A percentile compares a stretch with the other conserved stretches of the same genome.
Conservation (phyloP, 2,329 filamentous ascomycete species). For the Fusarium zealandicum region DNA sequence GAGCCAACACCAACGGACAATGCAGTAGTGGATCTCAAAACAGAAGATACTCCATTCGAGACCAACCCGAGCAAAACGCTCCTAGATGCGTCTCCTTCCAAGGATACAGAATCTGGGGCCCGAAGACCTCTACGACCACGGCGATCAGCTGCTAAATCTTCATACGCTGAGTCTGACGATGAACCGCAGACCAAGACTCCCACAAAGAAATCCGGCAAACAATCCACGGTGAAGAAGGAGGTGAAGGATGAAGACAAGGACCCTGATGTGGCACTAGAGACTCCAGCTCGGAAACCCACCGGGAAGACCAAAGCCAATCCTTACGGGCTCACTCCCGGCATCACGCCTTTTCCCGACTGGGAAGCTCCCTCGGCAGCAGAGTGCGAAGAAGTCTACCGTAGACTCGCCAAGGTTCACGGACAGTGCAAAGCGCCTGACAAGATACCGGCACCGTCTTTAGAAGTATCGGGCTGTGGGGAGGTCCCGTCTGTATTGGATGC, state of each 20-base stretch:
- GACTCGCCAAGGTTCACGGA: slow-evolving; percentile 36
- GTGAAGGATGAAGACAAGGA: slow-evolving; percentile 18
- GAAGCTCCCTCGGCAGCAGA: slow-evolving; percentile 29
- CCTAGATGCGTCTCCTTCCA: neutral
- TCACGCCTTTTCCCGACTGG: slow-evolving; percentile 41
- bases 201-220: slow-evolving; percentile 2
- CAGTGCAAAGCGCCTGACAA: slow-evolving; percentile 36
- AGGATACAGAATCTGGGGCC: neutral
- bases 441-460: slow-evolving; percentile 40
- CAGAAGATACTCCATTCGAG: slow-evolving; percentile 5
- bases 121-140: slow-evolving; percentile 27
- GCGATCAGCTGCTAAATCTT: slow-evolving; percentile 17
- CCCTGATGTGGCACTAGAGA: slow-evolving; percentile 1
- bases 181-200: slow-evolving; percentile 7
- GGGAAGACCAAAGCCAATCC: slow-evolving; percentile 40
- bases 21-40: neutral
- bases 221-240: slow-evolving; percentile 21
- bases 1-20: neutral
- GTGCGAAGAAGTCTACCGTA: slow-evolving; percentile 36
- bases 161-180: slow-evolving; percentile 36
- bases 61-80: neutral
- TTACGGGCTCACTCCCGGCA: slow-evolving; percentile 40
- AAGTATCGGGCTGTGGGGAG: slow-evolving; percentile 41
- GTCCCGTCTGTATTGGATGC: slow-evolving; percentile 40
- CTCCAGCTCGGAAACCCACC: slow-evolving; percentile 22